Conservation (phyloP, 805 yeast genomes). For the Saccharomycopsis malanga region DNA sequence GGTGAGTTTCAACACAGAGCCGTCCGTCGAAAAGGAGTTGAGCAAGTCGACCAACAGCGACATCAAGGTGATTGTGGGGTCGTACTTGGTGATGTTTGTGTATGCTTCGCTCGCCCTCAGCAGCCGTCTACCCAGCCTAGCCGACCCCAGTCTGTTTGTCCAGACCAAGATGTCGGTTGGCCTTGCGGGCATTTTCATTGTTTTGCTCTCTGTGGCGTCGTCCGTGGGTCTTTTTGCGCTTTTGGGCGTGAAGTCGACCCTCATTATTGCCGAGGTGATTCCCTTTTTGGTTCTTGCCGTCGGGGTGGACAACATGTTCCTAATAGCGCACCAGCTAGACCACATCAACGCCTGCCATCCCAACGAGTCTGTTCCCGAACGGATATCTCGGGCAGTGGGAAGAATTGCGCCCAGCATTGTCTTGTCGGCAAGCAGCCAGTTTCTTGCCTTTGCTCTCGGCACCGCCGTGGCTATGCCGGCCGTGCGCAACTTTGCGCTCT, state of each 20-base stretch:
- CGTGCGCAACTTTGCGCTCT: slow-evolving; percentile 85
- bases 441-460: slow-evolving; percentile 73
- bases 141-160: slow-evolving; percentile 26
- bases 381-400: slow-evolving; percentile 59
- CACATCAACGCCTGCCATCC: slow-evolving; percentile 42
- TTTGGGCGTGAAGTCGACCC: slow-evolving; percentile 76
- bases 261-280: slow-evolving; percentile 93
- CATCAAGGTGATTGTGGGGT: slow-evolving; percentile 55
- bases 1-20: slow-evolving; percentile 72
- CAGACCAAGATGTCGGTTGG: slow-evolving; percentile 70
- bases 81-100: slow-evolving; percentile 79
- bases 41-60: slow-evolving; percentile 80
- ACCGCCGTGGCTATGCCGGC: slow-evolving; percentile 91
- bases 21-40: slow-evolving; percentile 77
- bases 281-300: slow-evolving; percentile 90
- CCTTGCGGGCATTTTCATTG: slow-evolving; percentile 75
- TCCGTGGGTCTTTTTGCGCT: slow-evolving; percentile 77
- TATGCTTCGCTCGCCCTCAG: slow-evolving; percentile 82
- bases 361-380: slow-evolving; percentile 43
- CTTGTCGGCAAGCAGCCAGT: slow-evolving; percentile 69
- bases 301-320: slow-evolving; percentile 92
- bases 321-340: slow-evolving; percentile 74
- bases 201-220: slow-evolving; percentile 69
- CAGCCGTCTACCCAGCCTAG: slow-evolving; percentile 41
- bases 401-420: slow-evolving; percentile 84